A percentile compares a stretch with the other conserved stretches of the same genome.
phyloP scores from a whole-genome alignment of 2,329 filamentous ascomycete genomes.

The Cyphellophora europaea region DNA sequence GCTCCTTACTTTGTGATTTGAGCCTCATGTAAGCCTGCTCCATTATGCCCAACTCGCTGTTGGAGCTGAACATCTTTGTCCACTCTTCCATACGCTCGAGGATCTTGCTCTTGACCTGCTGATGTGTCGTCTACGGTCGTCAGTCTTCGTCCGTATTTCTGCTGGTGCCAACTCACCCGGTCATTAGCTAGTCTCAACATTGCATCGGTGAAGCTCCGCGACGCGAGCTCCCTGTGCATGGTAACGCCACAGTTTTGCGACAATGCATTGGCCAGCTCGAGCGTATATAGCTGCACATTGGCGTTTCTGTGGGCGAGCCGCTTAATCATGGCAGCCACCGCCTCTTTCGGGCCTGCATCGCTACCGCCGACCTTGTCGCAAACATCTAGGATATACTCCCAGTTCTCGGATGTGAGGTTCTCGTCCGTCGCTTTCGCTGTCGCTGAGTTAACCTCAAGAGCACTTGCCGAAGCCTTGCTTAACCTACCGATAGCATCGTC shows the following conservation, averaged over 20 bases:
- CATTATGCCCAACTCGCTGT: conserved; percentile 94
- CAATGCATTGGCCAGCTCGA: conserved; percentile 82
- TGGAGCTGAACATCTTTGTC: conserved; percentile 85
- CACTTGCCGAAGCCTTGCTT: background rate
- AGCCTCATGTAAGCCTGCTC: conserved; percentile 84
- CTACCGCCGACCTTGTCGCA: conserved; percentile 48
- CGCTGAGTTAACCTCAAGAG: background rate
- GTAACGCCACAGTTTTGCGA: conserved; percentile 82
- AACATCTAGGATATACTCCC: conserved; percentile 60
- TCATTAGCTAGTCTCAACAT: conserved; percentile 84
- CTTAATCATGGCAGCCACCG: conserved; percentile 83
- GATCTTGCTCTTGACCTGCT: conserved; percentile 94
- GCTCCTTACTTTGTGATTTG: conserved; percentile 54
- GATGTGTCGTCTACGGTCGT: conserved; percentile 65
- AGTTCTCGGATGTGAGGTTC: conserved; percentile 83
- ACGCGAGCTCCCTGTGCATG: conserved; percentile 83
- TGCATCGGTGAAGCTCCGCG: conserved; percentile 88
- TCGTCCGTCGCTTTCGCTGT: conserved; percentile 85
- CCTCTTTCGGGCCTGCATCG: conserved; percentile 55
- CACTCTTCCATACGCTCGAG: conserved; percentile 93
- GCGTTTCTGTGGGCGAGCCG: conserved; percentile 86
- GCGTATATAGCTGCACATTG: conserved; percentile 90
- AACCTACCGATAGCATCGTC: conserved; percentile 60
- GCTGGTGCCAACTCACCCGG: conserved; percentile 38
- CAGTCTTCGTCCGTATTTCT: conserved; percentile 5